Percentiles rank a stretch among this genome's conserved stretches.
phyloP scores from a whole-genome alignment of 345 rosid species.

The Salix udensis region DNA sequence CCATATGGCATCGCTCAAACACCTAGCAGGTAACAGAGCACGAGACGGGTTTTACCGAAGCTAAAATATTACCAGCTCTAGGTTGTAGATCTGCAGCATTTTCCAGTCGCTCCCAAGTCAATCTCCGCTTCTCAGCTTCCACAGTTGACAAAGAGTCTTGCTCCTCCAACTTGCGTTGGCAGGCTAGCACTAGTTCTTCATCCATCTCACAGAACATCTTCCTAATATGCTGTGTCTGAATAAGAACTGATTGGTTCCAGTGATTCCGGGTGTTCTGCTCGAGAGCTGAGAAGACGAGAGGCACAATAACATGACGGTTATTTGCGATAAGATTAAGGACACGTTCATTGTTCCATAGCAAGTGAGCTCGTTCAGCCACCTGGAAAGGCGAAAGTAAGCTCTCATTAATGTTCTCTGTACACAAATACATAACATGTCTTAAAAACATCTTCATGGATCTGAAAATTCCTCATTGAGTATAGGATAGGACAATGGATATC shows the following conservation, averaged over 20 bases:
- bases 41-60: slow-evolving; percentile 34
- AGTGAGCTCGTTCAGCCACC: slow-evolving; percentile 82
- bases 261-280: slow-evolving; percentile 58
- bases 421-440: neutral
- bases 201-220: slow-evolving; percentile 68
- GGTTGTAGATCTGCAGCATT: slow-evolving; percentile 39
- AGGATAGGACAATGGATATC: neutral
- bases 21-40: slow-evolving; percentile 53
- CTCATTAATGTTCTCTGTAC: slow-evolving; percentile 4
- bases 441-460: too few species aligned
- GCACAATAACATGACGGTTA: slow-evolving; percentile 55
- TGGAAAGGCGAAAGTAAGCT: slow-evolving; percentile 28
- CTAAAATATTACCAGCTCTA: slow-evolving; percentile 19
- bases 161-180: slow-evolving; percentile 55
- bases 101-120: slow-evolving; percentile 66
- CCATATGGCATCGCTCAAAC: slow-evolving; percentile 2
- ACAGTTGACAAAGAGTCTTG: slow-evolving; percentile 34
- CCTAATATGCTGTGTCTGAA: slow-evolving; percentile 54
- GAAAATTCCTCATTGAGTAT: neutral
- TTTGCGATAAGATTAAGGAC: slow-evolving; percentile 47
- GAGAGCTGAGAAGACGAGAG: slow-evolving; percentile 52
- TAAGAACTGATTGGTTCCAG: slow-evolving; percentile 75
- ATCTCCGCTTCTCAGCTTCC: slow-evolving; percentile 55
- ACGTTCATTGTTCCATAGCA: slow-evolving; percentile 71
- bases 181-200: slow-evolving; percentile 48